Conservation (phyloP, 140 eudicot species). For the Oenanthe javanica region DNA sequence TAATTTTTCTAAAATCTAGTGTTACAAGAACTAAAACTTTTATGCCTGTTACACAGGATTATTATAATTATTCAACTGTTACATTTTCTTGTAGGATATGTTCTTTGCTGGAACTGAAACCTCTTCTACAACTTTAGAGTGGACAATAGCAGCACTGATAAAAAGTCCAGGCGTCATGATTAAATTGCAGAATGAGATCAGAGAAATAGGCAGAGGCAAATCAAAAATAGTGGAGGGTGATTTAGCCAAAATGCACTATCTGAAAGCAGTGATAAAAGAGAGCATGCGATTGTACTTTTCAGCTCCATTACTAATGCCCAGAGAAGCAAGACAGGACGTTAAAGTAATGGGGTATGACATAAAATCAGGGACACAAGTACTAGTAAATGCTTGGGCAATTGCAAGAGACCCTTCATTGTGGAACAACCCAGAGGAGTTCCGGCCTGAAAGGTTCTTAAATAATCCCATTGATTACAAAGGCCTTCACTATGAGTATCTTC, state of each 20-base stretch:
- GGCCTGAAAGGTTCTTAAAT: slow-evolving; percentile 57
- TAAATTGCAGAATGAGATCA: slow-evolving; percentile 18
- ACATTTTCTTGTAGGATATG: background rate
- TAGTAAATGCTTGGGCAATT: no score
- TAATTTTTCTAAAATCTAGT: no score
- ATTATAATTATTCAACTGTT: background rate
- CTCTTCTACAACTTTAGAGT: slow-evolving; percentile 20
- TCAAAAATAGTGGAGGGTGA: no score
- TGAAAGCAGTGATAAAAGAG: no score
- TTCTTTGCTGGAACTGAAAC: slow-evolving; percentile 7
- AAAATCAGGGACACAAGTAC: no score
- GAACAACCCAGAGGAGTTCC: slow-evolving; percentile 49
- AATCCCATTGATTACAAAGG: slow-evolving; percentile 34
- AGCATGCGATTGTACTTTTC: slow-evolving; percentile 32
- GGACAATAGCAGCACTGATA: slow-evolving; percentile 55
- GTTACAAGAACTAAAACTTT: no score
- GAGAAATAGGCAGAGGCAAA: no score
- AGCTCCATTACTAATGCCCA: background rate
- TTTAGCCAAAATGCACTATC: no score
- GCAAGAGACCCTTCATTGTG: slow-evolving; percentile 41
- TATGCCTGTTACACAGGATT: background rate
- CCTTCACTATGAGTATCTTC: slow-evolving; percentile 37
- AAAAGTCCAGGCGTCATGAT: slow-evolving; percentile 36
- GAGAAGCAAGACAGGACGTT: no score
- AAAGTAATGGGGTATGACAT: no score